phyloP scores from a whole-genome alignment of 345 rosid genomes.

The Citrus reticulata region DNA sequence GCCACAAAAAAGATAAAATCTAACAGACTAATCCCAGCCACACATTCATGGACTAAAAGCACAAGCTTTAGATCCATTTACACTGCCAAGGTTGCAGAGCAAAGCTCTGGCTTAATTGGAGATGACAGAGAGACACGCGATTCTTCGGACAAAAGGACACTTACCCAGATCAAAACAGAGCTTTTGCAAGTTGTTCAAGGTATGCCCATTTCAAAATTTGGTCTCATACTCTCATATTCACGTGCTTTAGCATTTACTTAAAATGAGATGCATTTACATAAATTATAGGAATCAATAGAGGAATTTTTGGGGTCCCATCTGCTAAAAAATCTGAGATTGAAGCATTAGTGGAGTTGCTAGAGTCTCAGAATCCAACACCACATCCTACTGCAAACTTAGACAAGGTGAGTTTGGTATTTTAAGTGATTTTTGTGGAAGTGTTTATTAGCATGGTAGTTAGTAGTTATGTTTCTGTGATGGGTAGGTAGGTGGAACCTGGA shows the following conservation, averaged over 20 bases:
- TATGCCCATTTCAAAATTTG: slow-evolving; percentile 13
- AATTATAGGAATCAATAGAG: slow-evolving; percentile 64
- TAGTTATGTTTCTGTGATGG: slow-evolving; percentile 14
- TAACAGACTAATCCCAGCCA: slow-evolving; percentile 14
- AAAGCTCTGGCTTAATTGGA: slow-evolving; percentile 30
- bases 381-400: slow-evolving; percentile 59
- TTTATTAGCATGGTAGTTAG: background rate
- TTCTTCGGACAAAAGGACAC: slow-evolving; percentile 1
- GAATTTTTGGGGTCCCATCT: slow-evolving; percentile 73
- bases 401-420: slow-evolving; percentile 33
- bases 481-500: slow-evolving; percentile 82
- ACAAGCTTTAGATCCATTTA: slow-evolving; percentile 23
- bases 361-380: slow-evolving; percentile 80
- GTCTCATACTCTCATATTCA: background rate
- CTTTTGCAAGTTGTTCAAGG: slow-evolving; percentile 48
- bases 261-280: background rate
- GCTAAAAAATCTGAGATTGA: slow-evolving; percentile 65
- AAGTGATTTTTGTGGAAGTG: background rate
- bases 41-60: slow-evolving; percentile 17
- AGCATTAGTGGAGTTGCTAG: slow-evolving; percentile 49
- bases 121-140: background rate
- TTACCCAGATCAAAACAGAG: slow-evolving; percentile 42
- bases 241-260: background rate
- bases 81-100: slow-evolving; percentile 34
- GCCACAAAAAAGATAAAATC: slow-evolving; percentile 11